These are phyloP conservation scores for Mallotus repandus DNA, from an alignment of 441 rosid genomes.

Conservation along the genomic window DNA sequence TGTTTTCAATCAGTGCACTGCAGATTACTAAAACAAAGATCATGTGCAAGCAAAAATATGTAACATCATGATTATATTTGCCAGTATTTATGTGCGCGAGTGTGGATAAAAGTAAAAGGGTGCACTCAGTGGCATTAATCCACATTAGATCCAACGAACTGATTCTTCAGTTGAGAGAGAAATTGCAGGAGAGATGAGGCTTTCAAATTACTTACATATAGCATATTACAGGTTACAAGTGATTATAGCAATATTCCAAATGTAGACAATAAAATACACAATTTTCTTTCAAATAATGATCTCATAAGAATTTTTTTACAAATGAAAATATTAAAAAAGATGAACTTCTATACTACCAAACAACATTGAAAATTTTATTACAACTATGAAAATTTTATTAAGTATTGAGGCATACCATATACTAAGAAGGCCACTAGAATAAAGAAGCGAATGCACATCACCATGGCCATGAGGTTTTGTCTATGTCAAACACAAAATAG, in stretches of 20 bases:
- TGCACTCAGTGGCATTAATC: background rate
- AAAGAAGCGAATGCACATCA: conserved; percentile 89
- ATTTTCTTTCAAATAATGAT: conserved; percentile 3
- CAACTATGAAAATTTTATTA: conserved; percentile 16
- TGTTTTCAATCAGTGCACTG: background rate
- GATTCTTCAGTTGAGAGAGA: background rate
- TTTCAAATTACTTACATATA: background rate
- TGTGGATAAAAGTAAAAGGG: background rate
- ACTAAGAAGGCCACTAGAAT: conserved; percentile 81
- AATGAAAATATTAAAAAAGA: background rate
- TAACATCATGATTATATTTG: conserved; percentile 4
- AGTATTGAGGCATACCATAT: conserved; percentile 48
- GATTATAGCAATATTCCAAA: conserved; percentile 9
- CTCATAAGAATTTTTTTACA: background rate
- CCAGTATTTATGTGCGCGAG: background rate
- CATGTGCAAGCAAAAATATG: background rate
- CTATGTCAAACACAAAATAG: conserved; percentile 39
- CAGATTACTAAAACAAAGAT: conserved; percentile 13
- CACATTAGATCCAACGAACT: background rate
- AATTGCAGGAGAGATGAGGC: background rate
- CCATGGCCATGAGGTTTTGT: conserved; percentile 99
- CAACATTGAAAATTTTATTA: conserved; percentile 16
- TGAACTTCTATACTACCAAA: conserved; percentile 6
- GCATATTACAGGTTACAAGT: background rate
- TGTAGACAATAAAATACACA: background rate